Base-by-base conservation (phyloP, 306 rosid genomes). In the Gastrolobium villosum region DNA sequence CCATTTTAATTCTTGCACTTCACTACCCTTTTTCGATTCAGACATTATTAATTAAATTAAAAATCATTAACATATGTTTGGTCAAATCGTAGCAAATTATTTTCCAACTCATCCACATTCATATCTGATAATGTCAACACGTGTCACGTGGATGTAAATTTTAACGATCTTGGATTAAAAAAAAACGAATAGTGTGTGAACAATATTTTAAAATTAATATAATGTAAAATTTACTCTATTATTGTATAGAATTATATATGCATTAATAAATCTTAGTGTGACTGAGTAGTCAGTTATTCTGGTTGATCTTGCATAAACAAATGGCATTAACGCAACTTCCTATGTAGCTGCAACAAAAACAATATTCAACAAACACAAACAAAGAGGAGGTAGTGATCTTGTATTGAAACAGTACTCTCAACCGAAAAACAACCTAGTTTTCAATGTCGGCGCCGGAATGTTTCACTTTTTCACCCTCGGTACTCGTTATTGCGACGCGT, bases 401-500 rank as follows among this genome's bases (percentile, higher is more conserved):
- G 36, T 55, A 70, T 72, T 65, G 66, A 44, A 74, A 76, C 72
- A 41, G 73, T 65, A 11, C 41, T 6, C 63, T 75, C 7, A 41
- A 40, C 50, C 49, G 13, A 48, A 73, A 10, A 59, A 68, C 73
- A 35, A 56, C 45, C 70, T 67, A 6, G 70, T 76, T 48, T 76
- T 79, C 84, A 50, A 67, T 70, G 83, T 86, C 80, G 82, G 83
- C 89, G 89, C 89, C 89, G 84, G 77, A 75, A 82, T 82, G 82
- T 82, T 82, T 82, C 77, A 74, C 83, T 73, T 73, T n/a, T 73
- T 59, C 61, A 15, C 76, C 75, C 44, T 35, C 31, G 61, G 36
- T 40, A 34, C 60, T 41, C 48, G 78, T 70, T 76, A 30, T 61
- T 32, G 55, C 67, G 0, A 81, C 77, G 52, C 77, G 72, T 59